phyloP scores from a whole-genome alignment of 2,329 filamentous ascomycete species.

The Colletotrichum gloeosporioides region DNA sequence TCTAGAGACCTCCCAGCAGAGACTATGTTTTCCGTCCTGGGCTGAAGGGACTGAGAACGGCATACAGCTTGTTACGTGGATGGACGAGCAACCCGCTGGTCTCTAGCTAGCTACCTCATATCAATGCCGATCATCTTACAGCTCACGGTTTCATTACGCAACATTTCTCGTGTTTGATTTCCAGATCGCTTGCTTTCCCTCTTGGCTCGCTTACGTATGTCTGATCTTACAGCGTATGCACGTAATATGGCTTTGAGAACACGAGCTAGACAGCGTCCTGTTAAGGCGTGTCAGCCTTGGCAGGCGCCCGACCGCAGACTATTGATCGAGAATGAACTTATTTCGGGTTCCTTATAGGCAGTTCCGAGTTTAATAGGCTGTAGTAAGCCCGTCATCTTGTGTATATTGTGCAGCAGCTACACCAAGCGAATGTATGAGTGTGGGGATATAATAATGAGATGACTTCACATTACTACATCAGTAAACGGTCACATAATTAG shows the following conservation, averaged over 20 bases:
- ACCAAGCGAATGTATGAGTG: background rate
- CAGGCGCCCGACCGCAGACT: background rate
- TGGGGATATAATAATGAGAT: background rate
- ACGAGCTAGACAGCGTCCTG: background rate
- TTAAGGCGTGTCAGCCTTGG: background rate
- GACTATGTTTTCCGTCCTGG: background rate
- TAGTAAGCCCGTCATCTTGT: background rate
- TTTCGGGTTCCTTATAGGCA: background rate
- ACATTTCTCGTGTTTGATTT: fast-evolving
- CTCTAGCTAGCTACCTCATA: background rate
- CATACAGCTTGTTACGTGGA: fast-evolving
- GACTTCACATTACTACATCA: background rate
- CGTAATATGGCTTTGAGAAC: background rate
- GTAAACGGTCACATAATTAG: background rate
- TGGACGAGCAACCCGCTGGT: fast-evolving
- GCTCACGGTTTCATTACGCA: background rate
- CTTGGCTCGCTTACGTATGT: background rate
- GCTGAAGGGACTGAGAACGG: fast-evolving
- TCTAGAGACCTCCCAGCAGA: background rate
- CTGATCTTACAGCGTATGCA: background rate
- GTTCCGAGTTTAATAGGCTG: background rate
- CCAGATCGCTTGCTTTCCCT: fast-evolving
- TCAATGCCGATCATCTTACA: background rate
- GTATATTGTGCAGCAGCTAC: background rate
- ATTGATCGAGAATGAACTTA: too few relatives aligned